Evolutionary conservation across 2,329 filamentous ascomycete genomes (phyloP), one percentile per base, ranked within the genome.

Genomic region (Talaromyces islandicus): DNA sequence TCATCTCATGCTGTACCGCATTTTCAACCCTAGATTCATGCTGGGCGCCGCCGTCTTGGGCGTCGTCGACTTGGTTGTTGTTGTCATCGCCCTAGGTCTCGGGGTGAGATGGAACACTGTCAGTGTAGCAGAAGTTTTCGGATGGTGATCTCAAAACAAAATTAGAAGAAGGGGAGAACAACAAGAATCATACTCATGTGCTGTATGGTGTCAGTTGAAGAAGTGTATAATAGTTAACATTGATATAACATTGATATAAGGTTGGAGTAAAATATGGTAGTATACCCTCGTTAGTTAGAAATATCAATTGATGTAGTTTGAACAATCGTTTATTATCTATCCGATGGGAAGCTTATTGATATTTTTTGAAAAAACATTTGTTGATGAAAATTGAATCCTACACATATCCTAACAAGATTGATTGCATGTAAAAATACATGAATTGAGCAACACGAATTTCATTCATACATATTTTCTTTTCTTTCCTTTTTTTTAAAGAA

Each of bases 1-100:
- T 56, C 94, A 99, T 78, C 81, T 99, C 64, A 99, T 99, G 94
- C 83, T 99, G 30, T 99, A 94, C 77, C 84, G 94, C 48, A 91
- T 99, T 50, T 99, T 99, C 70, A 88, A 84, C 76, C 94, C 94
- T 53, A 80, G 93, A 29, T 99, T 93, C 77, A 90, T 99, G 88
- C 83, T 91, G 71, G 91, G 88, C 0, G 88, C 86, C 0, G 76
- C 83, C 3, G 83, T 89, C 55, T 72, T 97, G 61, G 69, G 93
- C 17, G 81, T 92, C 27, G 87, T 96, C 10, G 93, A 97, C 70
- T 64, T 95, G 4, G 82, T 94, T 2, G 83, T 84, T 0, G 82
- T 94, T 7, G 64, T 87, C 14, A 81, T 96, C 17, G 85, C 87
- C n/a, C 72, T 97, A 60, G 60, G 60, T 1, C 77, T 85, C 29